Evolutionary conservation across 2,329 filamentous ascomycete species (phyloP), one percentile per base, ranked within the genome.

Genomic region (Trichoderma polysporum): DNA sequence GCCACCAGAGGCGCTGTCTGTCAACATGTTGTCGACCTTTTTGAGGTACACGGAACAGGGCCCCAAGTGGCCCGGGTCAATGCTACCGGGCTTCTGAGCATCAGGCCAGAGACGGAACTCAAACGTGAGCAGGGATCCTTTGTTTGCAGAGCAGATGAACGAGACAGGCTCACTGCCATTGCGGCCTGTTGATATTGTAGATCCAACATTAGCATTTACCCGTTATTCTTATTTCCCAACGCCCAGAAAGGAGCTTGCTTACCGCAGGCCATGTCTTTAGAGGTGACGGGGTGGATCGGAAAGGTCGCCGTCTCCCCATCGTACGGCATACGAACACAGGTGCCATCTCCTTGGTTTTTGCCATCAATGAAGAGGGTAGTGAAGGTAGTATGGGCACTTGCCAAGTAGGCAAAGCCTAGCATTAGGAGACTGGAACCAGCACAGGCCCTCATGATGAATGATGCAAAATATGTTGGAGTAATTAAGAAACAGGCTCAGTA

Each of bases 1-100:
- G 59, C 82, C 79, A 4, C 90, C 90, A 27, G 83, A 79, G 58
- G 87, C 87, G 13, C 84, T 76, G 69, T 82, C 79, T 25, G 74
- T 75, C 13, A 79, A 79, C 67, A 88, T 86, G 66, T 87, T 82
- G 70, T 81, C 77, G 1, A 92, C 85, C 73, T 87, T 86, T 80
- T 93, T 93, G 79, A 92, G 81, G 77, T 93, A 93, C 27, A 93
- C 85, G 31, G 90, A 85, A 73, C 90, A 91, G 57, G 91, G 89
- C 0, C 91, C 91, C 75, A 86, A 84, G 77, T 90, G 89, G 37
- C 83, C 84, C 13, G 74, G 73, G 74, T 90, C 89, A 67, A 93
- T 84, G 66, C 82, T 78, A 25, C 85, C 85, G 3, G 84, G 82
- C 37, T 81, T 74, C 29, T 82, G 77, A 52, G 82, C 84, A 74